phyloP scores from a whole-genome alignment of 1,284 basidiomycete genomes.

The Leccinum subfulvum region DNA sequence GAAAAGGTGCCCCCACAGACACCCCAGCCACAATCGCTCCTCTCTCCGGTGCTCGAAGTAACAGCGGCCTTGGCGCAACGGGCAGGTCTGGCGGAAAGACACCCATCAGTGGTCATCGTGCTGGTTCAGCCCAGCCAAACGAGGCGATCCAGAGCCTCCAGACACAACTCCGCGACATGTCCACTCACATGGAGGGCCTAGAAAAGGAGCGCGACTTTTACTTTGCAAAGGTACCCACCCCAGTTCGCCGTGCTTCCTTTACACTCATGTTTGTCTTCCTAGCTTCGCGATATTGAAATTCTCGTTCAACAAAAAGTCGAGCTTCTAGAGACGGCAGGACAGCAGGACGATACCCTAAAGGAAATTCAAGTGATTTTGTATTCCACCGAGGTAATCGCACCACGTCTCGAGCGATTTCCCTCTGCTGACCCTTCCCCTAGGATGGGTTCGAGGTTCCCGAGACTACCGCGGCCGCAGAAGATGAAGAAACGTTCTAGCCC shows the following conservation, averaged over 20 bases:
- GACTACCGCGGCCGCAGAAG: constrained; percentile 42
- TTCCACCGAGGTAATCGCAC: constrained; percentile 77
- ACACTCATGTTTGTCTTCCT: constrained; percentile 12
- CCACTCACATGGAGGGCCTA: constrained; percentile 79
- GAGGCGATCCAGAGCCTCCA: constrained; percentile 67
- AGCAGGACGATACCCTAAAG: constrained; percentile 69
- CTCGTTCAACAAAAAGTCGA: constrained; percentile 79
- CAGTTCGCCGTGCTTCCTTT: constrained; percentile 8
- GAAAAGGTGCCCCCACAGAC: constrained; percentile 73
- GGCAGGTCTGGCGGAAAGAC: constrained; percentile 63
- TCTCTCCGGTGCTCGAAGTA: constrained; percentile 42
- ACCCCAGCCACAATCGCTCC: constrained; percentile 79
- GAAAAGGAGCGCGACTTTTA: constrained; percentile 98
- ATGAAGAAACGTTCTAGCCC: constrained; percentile 58
- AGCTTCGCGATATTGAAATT: constrained; percentile 96
- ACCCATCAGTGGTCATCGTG: constrained; percentile 64
- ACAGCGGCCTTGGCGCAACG: constrained; percentile 38
- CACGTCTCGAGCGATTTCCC: neutral
- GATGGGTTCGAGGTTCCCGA: constrained; percentile 76
- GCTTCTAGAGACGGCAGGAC: constrained; percentile 53
- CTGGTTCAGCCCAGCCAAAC: constrained; percentile 58
- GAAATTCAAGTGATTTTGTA: constrained; percentile 95
- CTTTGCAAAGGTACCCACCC: constrained; percentile 83
- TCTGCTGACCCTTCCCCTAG: constrained; percentile 30
- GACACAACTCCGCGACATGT: constrained; percentile 81